Conservation (phyloP, 2,329 filamentous ascomycete genomes). For the Colletotrichum theobromicola region DNA sequence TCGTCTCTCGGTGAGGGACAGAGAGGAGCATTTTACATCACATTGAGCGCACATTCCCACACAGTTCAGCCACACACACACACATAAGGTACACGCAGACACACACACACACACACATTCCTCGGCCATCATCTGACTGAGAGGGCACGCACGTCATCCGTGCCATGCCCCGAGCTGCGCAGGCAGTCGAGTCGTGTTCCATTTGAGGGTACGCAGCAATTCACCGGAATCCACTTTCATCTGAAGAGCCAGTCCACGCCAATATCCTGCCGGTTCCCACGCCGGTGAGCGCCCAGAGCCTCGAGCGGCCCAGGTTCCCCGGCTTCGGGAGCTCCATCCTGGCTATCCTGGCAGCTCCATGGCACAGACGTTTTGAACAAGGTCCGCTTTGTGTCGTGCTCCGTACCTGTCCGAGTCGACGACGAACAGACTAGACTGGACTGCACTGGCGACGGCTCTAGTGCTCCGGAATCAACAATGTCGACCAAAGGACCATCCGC, state of each 20-base stretch:
- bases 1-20: conserved; percentile 26
- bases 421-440: background rate
- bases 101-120: background rate
- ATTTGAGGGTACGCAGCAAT: background rate
- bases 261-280: background rate
- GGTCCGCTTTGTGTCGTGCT: background rate
- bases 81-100: background rate
- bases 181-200: background rate
- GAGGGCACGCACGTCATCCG: background rate
- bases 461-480: background rate
- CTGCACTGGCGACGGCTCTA: background rate
- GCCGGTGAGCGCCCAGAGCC: background rate
- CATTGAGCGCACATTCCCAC: background rate
- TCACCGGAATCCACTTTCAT: conserved; percentile 4
- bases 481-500: background rate
- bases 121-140: background rate
- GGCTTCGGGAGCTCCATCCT: background rate
- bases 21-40: conserved; percentile 16
- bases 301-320: background rate
- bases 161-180: background rate
- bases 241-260: background rate
- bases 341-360: background rate
- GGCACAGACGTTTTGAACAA: background rate
- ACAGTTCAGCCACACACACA: background rate
- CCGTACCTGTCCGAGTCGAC: background rate